These are phyloP conservation scores for Grosmannia penicillata DNA, from an alignment of 2,329 filamentous ascomycete species.

Conservation along the genomic window DNA sequence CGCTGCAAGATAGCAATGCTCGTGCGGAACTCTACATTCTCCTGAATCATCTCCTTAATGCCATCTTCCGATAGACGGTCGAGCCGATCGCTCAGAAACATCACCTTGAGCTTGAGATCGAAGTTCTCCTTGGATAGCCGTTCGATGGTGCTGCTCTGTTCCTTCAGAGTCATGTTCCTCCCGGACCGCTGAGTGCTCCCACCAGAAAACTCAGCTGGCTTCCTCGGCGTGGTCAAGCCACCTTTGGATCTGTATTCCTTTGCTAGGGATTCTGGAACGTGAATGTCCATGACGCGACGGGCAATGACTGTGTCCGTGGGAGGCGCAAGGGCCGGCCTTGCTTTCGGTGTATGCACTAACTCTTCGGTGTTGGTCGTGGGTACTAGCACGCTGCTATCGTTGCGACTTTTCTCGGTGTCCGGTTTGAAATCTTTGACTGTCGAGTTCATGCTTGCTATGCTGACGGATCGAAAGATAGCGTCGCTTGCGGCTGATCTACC, in stretches of 20 bases:
- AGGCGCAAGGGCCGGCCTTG: slow-evolving; percentile 33
- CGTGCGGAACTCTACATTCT: slow-evolving; percentile 91
- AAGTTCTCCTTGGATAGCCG: slow-evolving; percentile 96
- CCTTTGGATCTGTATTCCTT: slow-evolving; percentile 72
- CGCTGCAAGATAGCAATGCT: slow-evolving; percentile 78
- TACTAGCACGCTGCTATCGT: too few species aligned
- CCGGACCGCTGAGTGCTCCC: slow-evolving; percentile 1
- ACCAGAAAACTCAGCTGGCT: slow-evolving; percentile 28
- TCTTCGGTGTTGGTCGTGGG: slow-evolving; percentile 21
- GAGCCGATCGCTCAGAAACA: slow-evolving; percentile 86
- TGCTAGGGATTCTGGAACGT: slow-evolving; percentile 77
- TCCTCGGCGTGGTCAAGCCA: slow-evolving; percentile 44
- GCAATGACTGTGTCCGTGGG: slow-evolving; percentile 82
- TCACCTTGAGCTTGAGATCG: slow-evolving; percentile 91
- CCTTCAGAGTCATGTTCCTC: slow-evolving; percentile 75
- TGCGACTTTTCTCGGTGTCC: too few species aligned
- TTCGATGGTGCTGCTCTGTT: slow-evolving; percentile 95
- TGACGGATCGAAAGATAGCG: slow-evolving; percentile 59
- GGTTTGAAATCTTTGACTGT: slow-evolving; percentile 47
- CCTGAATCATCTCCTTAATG: slow-evolving; percentile 93
- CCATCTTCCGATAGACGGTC: slow-evolving; percentile 91
- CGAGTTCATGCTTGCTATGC: slow-evolving; percentile 80
- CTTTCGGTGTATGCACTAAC: slow-evolving; percentile 55
- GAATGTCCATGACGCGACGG: slow-evolving; percentile 76
- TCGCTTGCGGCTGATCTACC: slow-evolving; percentile 36